phyloP scores from a whole-genome alignment of 176 grass and related monocot genomes.

The Phyllostachys edulis region DNA sequence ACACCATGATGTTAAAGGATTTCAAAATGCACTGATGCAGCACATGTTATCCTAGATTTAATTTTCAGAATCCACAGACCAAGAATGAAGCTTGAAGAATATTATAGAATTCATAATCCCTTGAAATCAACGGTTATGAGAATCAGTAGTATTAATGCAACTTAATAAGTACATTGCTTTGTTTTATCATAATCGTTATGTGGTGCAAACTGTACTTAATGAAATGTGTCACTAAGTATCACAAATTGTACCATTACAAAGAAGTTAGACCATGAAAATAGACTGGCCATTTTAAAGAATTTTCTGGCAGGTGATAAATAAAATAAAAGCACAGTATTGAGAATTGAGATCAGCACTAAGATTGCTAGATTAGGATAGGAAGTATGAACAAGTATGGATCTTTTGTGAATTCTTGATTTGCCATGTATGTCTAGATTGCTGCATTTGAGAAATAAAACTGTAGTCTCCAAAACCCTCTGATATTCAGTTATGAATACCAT shows the following conservation, averaged over 20 bases:
- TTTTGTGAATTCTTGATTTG: neutral
- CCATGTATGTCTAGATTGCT: neutral
- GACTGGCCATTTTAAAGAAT: neutral
- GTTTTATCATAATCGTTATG: neutral
- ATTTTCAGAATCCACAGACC: neutral
- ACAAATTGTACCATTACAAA: neutral
- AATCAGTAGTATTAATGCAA: neutral
- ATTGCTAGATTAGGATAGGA: neutral
- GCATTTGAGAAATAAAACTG: neutral
- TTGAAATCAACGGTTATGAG: neutral
- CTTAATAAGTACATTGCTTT: neutral
- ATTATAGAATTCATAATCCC: neutral
- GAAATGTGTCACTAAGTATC: neutral
- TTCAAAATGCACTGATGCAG: neutral
- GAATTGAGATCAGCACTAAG: neutral
- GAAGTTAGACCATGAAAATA: conserved; percentile 9
- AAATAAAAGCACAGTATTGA: neutral
- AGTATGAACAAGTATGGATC: neutral
- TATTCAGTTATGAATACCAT: conserved; percentile 8
- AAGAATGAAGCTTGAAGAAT: conserved; percentile 13
- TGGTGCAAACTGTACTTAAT: neutral
- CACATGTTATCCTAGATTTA: neutral
- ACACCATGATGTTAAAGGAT: neutral
- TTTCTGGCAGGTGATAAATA: neutral
- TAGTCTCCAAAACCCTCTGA: neutral